phyloP scores from a whole-genome alignment of 2,329 filamentous ascomycete species.

The Ciborinia camelliae region DNA sequence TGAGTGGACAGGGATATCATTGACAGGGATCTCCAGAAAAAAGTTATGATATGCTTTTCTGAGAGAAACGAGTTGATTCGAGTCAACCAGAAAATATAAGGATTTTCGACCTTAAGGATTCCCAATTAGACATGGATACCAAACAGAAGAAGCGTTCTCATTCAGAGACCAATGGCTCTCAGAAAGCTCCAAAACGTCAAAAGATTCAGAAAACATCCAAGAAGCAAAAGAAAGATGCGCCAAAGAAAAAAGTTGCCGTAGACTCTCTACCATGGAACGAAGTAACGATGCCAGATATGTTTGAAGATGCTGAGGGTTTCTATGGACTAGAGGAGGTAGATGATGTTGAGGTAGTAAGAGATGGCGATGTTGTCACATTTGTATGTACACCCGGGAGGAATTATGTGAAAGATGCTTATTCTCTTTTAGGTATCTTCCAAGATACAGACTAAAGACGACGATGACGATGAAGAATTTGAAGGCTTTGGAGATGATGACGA shows the following conservation, averaged over 20 bases:
- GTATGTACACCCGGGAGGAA: constrained; percentile 38
- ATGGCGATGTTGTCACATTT: constrained; percentile 58
- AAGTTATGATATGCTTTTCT: constrained; percentile 8
- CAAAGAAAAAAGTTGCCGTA: constrained; percentile 44
- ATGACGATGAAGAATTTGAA: constrained; percentile 57
- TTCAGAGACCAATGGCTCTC: constrained; percentile 27
- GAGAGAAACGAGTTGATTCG: not conserved
- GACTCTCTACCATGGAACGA: constrained; percentile 55
- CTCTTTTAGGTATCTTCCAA: constrained; percentile 32
- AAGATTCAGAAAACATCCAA: constrained; percentile 33
- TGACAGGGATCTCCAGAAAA: constrained; percentile 3
- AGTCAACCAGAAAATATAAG: constrained; percentile 1
- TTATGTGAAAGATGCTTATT: constrained; percentile 16
- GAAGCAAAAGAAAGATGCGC: constrained; percentile 19
- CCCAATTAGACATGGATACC: constrained; percentile 28
- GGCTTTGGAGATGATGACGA: constrained; percentile 41
- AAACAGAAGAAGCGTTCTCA: constrained; percentile 34
- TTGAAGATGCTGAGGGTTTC: constrained; percentile 91
- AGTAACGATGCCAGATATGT: constrained; percentile 67
- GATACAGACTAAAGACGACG: constrained; percentile 40
- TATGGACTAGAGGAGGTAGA: constrained; percentile 89
- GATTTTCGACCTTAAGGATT: not conserved
- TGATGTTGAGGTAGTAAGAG: constrained; percentile 77
- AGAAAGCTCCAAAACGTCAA: constrained; percentile 37
- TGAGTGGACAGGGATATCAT: constrained; percentile 22